Base-by-base conservation (phyloP, 2,329 filamentous ascomycete species). In the Plenodomus tracheiphilus region DNA sequence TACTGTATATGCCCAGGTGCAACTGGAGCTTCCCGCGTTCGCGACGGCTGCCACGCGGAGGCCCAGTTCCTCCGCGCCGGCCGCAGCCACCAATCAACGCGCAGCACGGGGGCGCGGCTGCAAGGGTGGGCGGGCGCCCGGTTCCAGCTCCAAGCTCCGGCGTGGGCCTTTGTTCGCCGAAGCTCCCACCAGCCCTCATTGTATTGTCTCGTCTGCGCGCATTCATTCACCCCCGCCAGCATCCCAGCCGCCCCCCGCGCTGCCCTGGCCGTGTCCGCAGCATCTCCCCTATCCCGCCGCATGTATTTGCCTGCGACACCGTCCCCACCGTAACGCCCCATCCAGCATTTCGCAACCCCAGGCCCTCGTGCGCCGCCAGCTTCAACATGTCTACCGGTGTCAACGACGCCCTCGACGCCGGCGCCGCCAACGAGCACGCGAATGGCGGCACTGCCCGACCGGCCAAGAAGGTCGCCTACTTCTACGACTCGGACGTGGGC, bases 401-500 rank as follows among this genome's bases (percentile, higher is more conserved):
- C 39, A 19, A 43, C 50, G 13, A 54, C 54, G 36, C 47, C 47
- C 34, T 41, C 45, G 22, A 4, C 4, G 28, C 28, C 7, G 28
- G 28, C 28, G 8, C 28, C 28, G 11, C 6, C 32, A 39, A 38
- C 48, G 53, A 38, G 35, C 55, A 45, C 7, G 35, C 47, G 43
- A 61, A 62, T 41, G 59, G 65, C 45, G 67, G 68, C 51, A 61
- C 58, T 19, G 52, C 60, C 3, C 59, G 63, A 21, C 56, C 28
- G 4, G 57, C 65, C 6, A 96, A 94, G 77, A 91, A 93, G 70
- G 90, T 97, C 49, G 93, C 93, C 47, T 97, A 97, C 77, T 97
- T 97, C 75, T 97, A 97, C 81, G 93, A 97, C 71, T 95, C 90
- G 2, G 93, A 97, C 76, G 94, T 97, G 69, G 93, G 93, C 58